These are phyloP conservation scores for Typha latifolia DNA, from an alignment of 176 grass and related monocot species.

Conservation along the genomic window DNA sequence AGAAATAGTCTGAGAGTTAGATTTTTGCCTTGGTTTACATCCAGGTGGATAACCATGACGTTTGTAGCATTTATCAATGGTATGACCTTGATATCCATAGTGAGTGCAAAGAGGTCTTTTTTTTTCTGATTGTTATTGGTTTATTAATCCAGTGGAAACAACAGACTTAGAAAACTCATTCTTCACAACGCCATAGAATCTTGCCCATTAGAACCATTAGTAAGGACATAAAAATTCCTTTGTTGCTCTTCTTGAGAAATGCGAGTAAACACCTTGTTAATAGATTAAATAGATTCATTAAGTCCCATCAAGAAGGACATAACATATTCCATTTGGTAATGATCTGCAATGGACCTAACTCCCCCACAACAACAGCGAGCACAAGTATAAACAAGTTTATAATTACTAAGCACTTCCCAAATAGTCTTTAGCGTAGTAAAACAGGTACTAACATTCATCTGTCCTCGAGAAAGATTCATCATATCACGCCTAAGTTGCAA, in stretches of 20 bases:
- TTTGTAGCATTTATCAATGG: neutral
- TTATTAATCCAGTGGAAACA: neutral
- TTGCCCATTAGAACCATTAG: neutral
- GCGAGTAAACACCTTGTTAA: too few species aligned
- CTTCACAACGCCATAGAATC: too few species aligned
- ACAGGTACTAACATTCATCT: neutral
- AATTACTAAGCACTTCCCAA: neutral
- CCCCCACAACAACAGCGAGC: too few species aligned
- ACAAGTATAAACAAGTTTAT: too few species aligned
- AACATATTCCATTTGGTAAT: too few species aligned
- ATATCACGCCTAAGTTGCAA: neutral
- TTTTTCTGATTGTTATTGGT: neutral
- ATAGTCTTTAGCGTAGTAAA: neutral
- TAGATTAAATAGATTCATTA: too few species aligned
- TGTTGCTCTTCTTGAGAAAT: too few species aligned
- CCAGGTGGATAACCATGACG: neutral
- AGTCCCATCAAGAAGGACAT: too few species aligned
- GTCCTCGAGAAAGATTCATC: neutral
- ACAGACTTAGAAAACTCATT: neutral
- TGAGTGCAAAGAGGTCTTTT: neutral
- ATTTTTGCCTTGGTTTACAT: neutral
- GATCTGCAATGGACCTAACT: too few species aligned
- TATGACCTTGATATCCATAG: neutral
- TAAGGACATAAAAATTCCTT: neutral
- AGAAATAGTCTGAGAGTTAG: neutral